phyloP scores from a whole-genome alignment of 352 stramenopile genomes.

The Phytophthora sp. region DNA sequence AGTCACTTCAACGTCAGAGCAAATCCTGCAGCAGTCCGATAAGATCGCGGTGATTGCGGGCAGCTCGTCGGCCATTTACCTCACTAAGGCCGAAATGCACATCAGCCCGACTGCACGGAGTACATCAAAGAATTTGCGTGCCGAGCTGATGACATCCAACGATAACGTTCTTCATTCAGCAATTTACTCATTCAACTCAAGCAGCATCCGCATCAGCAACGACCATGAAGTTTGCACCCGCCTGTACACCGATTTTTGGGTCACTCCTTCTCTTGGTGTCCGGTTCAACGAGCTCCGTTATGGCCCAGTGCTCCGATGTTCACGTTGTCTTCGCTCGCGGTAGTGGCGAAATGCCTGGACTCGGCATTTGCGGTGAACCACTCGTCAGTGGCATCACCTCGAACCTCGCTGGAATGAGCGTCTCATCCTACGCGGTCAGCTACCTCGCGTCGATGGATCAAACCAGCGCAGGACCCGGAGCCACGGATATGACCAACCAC shows the following conservation, averaged over 20 bases:
- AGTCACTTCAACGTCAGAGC: constrained; percentile 5
- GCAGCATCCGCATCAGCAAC: neutral
- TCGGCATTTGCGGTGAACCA: constrained; percentile 36
- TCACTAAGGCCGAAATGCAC: too few relatives aligned
- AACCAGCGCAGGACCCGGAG: constrained; percentile 29
- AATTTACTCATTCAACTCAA: constrained; percentile 6
- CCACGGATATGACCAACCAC: constrained; percentile 44
- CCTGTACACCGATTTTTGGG: constrained; percentile 2
- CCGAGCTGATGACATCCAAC: neutral
- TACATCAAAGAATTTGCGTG: too few relatives aligned
- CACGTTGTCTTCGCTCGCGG: constrained; percentile 42
- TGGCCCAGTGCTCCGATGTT: constrained; percentile 29
- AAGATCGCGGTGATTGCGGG: constrained; percentile 19
- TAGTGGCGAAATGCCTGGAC: constrained; percentile 31
- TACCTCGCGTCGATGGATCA: constrained; percentile 34
- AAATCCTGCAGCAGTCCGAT: constrained; percentile 17
- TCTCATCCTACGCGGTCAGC: constrained; percentile 40
- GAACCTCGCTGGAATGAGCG: constrained; percentile 37
- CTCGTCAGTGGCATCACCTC: constrained; percentile 36
- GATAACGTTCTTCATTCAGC: constrained; percentile 2
- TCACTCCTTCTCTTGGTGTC: constrained; percentile 6
- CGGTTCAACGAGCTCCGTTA: neutral
- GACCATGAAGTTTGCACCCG: constrained; percentile 20
- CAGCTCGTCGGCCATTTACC: neutral
- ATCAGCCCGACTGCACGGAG: too few relatives aligned